Base-by-base conservation (phyloP, 1,284 basidiomycete species). In the Erythrobasidium hasegawianum region DNA sequence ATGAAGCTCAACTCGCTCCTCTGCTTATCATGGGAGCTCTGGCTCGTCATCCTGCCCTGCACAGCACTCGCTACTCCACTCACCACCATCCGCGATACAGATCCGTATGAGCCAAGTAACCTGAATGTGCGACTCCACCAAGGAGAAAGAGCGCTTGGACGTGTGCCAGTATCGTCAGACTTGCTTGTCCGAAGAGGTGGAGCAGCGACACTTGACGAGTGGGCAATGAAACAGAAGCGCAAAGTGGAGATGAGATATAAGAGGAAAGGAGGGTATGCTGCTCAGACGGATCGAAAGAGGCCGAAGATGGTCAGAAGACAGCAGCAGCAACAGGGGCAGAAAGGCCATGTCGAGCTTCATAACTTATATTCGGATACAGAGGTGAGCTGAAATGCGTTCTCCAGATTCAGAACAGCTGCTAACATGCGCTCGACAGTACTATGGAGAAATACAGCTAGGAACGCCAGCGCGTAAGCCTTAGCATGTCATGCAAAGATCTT, bases 361-460 rank as follows among this genome's bases (percentile, higher is more conserved):
- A 65, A 65, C 26, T 33, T 65, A 10, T 65, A 45, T 39, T 57
- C 62, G 11, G 62, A 65, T 41, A 65, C 62, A 41, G 62, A 65
- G 38, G 59, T 61, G 22, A 41, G 59, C 26, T 7, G 2, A 27
- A 22, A n/a, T n/a, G n/a, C n/a, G n/a, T n/a, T n/a, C n/a, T n/a
- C n/a, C n/a, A n/a, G n/a, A n/a, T n/a, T n/a, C n/a, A n/a, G n/a
- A n/a, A n/a, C n/a, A n/a, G n/a, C n/a, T n/a, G n/a, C n/a, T n/a
- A n/a, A n/a, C n/a, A n/a, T n/a, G n/a, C 43, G 5, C 43, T 5
- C 8, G n/a, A 47, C 39, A 61, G 56, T 68, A 68, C 56, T 68
- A 52, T 65, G 59, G 38, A 9, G 55, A 39, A 8, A 55, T 68
- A 14, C 39, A 40, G 10, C 45, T 69, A 26, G 68, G 68, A 18